A percentile compares a stretch with the other conserved stretches of the same genome.
Conservation (phyloP, 148 eudicot species). For the Spergularia bocconei region DNA sequence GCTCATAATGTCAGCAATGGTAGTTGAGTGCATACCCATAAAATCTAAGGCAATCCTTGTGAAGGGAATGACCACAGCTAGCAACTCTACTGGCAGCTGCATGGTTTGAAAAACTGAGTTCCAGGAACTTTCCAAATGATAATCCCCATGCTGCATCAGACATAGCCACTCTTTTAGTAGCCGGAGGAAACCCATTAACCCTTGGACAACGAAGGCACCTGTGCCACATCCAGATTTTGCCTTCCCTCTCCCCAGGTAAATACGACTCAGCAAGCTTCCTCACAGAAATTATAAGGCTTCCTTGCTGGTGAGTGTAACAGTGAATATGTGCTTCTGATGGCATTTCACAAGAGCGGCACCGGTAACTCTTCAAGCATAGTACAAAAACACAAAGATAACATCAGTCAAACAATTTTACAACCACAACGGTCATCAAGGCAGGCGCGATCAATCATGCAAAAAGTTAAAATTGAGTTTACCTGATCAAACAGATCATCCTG, state of each 20-base stretch:
- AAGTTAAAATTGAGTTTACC: slow-evolving; percentile 33
- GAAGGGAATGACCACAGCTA: slow-evolving; percentile 97
- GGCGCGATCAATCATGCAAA: not conserved
- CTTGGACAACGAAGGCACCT: slow-evolving; percentile 92
- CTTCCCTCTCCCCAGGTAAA: slow-evolving; percentile 77
- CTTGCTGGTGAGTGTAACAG: slow-evolving; percentile 92
- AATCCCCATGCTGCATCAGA: slow-evolving; percentile 99
- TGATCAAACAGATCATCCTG: slow-evolving; percentile 84
- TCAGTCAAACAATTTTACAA: slow-evolving; percentile 12
- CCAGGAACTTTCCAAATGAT: slow-evolving; percentile 96
- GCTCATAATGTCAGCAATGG: not conserved
- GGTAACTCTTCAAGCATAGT: slow-evolving; percentile 52
- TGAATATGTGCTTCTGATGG: slow-evolving; percentile 95
- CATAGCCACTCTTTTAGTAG: slow-evolving; percentile 89
- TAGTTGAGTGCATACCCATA: slow-evolving; percentile 64
- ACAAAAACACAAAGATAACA: not conserved
- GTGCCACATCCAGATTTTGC: slow-evolving; percentile 99
- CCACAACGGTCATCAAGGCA: not conserved
- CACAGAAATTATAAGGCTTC: slow-evolving; percentile 92
- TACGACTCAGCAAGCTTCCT: slow-evolving; percentile 74
- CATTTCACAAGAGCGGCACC: slow-evolving; percentile 76
- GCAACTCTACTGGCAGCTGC: slow-evolving; percentile 94
- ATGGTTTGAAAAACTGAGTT: slow-evolving; percentile 97
- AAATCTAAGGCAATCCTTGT: slow-evolving; percentile 92
- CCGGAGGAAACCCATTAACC: slow-evolving; percentile 75